Evolutionary conservation across 2,329 filamentous ascomycete genomes (phyloP).

Genomic region (Aurifilum marmelostoma): DNA sequence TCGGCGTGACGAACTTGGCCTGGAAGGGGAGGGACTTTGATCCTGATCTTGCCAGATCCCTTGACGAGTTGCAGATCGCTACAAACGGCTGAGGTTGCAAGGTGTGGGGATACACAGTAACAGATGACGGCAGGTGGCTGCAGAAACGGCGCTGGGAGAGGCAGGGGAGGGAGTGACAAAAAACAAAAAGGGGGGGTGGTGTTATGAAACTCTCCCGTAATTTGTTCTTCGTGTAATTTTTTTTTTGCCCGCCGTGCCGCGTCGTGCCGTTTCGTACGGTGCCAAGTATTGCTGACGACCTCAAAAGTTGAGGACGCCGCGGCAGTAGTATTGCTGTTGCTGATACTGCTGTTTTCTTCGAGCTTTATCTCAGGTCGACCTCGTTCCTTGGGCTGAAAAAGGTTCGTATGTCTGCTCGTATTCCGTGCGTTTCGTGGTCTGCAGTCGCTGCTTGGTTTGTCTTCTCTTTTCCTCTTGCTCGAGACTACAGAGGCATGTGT

Average conservation of each 20-base stretch:
- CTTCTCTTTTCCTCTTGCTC: background rate
- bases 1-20: background rate
- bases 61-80: conserved; percentile 18
- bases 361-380: background rate
- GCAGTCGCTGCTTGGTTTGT: background rate
- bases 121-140: background rate
- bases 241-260: background rate
- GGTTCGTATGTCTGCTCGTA: background rate
- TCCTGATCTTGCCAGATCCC: conserved; percentile 18
- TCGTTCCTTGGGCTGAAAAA: background rate
- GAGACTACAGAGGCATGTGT: background rate
- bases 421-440: background rate
- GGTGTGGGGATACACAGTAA: conserved; percentile 12
- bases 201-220: background rate
- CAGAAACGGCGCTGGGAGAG: conserved; percentile 7
- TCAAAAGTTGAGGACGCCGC: background rate
- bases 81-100: conserved; percentile 9
- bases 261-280: background rate
- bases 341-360: background rate
- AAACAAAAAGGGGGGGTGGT: background rate
- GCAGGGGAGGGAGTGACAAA: background rate
- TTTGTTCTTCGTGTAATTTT: background rate
- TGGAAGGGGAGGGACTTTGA: conserved; percentile 4
- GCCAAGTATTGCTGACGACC: background rate
- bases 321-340: background rate